Conservation (phyloP, 2,329 filamentous ascomycete species). For the Sporothrix schenckii region DNA sequence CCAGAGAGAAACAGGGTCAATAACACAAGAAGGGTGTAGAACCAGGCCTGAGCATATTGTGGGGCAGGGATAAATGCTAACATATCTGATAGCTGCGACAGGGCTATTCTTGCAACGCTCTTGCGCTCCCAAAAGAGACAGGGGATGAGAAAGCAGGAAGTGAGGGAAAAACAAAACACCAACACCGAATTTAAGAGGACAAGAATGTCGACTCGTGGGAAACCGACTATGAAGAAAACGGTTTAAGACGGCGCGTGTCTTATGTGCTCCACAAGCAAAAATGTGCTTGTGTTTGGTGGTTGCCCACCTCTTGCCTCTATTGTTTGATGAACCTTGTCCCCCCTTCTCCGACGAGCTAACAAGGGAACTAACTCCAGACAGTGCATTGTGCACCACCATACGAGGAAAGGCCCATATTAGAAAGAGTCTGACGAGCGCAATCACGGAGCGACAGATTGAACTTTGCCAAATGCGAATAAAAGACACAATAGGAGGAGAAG, state of each 20-base stretch:
- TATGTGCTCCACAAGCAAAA: neutral
- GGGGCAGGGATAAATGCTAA: slow-evolving; percentile 1
- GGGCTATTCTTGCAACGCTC: neutral
- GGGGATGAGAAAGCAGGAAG: neutral
- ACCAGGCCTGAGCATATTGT: neutral
- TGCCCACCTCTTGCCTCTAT: neutral
- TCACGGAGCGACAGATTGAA: neutral
- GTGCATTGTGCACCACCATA: neutral
- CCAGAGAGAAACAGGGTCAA: slow-evolving; percentile 1
- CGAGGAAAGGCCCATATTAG: slow-evolving; percentile 18
- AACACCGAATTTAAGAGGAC: neutral
- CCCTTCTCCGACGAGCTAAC: neutral
- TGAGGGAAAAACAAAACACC: neutral
- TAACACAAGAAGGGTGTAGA: neutral
- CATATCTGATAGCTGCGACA: slow-evolving; percentile 1
- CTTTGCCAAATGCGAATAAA: neutral
- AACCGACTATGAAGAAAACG: neutral
- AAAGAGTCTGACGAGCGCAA: slow-evolving; percentile 20
- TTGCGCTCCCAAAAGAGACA: neutral
- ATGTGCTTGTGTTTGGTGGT: neutral
- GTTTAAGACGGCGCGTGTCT: neutral
- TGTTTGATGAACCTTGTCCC: slow-evolving; percentile 2
- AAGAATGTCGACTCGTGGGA: too few relatives aligned
- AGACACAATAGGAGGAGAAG: slow-evolving; percentile 10
- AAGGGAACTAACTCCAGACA: slow-evolving; percentile 16